Evolutionary conservation across 2,329 filamentous ascomycete genomes (phyloP), one percentile per base, ranked within the genome.

Genomic region (Achaetomium macrosporum): DNA sequence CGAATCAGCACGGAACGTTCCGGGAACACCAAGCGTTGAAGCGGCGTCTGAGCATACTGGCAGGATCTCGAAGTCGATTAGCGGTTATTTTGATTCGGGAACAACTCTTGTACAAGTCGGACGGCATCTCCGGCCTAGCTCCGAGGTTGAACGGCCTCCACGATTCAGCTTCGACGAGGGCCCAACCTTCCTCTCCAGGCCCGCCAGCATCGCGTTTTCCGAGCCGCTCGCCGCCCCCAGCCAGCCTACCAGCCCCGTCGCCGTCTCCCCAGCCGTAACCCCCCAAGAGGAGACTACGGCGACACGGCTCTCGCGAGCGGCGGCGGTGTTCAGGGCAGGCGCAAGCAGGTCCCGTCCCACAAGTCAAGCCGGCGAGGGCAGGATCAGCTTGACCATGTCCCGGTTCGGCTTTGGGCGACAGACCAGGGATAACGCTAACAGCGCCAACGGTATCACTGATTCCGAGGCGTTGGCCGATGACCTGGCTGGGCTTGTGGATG

Each of bases 341-440:
- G 39, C 46, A 9, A 62, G 53, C 54, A 66, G 64, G 48, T 61
- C 81, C 58, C 76, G 82, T 12, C 78, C 82, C 5, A 69, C 69
- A 16, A 84, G 82, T 60, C 79, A 83, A 59, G 76, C 73, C 1
- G 78, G 80, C 29, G 82, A 84, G 58, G 73, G 73, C 15, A 73
- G 82, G 4, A 76, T 82, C 51, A 82, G 78, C 61, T 69, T 77
- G 16, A 79, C 77, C 2, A 81, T 84, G 64, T 76, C 74, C 15
- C 75, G 78, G n/a, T 66, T 82, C 4, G 75, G 75, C 0, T 71
- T 81, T 7, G 74, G 76, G 60, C 76, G 74, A 47, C 61, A 72
- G 9, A 79, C 76, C 67, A 78, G 72, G 61, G 79, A 82, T 35
- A 69, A 71, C 42, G 46, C 25, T 37, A 49, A 20, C 41, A 16